These are phyloP conservation scores for Bipolaris gigantea DNA, from an alignment of 2,329 filamentous ascomycete species.

Conservation along the genomic window DNA sequence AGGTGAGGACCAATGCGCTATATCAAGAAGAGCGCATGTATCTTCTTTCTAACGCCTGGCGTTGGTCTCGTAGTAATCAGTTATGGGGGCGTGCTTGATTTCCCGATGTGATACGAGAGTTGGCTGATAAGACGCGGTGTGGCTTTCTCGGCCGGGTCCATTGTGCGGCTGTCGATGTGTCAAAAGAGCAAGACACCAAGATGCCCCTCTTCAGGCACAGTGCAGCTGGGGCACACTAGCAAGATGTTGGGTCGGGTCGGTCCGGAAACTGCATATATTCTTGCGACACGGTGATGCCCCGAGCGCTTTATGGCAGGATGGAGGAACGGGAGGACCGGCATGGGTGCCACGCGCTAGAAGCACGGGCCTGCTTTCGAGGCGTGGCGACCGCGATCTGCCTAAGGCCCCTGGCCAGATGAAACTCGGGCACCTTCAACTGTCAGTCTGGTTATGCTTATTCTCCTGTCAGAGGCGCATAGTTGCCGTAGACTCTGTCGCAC, in stretches of 20 bases:
- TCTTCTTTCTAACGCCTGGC: neutral
- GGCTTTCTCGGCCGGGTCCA: neutral
- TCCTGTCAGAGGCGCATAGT: neutral
- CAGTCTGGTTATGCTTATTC: neutral
- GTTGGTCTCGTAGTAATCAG: neutral
- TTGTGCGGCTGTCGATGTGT: neutral
- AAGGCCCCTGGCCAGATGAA: neutral
- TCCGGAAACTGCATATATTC: neutral
- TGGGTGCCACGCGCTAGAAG: slow-evolving; percentile 7
- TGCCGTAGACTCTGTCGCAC: slow-evolving; percentile 10
- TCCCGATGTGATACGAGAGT: neutral
- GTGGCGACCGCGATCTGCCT: slow-evolving; percentile 5
- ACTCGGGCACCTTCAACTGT: neutral
- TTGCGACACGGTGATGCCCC: neutral
- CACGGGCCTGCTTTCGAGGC: slow-evolving; percentile 1
- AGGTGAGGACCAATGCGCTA: slow-evolving; percentile 20
- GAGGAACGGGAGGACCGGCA: neutral
- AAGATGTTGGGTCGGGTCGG: neutral
- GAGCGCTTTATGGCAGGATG: neutral
- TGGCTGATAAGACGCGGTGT: neutral
- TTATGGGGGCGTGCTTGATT: neutral
- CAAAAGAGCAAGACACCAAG: neutral
- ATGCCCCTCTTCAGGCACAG: neutral
- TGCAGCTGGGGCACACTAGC: neutral
- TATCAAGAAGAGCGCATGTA: neutral